Conservation (phyloP, 1,139 yeast species). For the Zygosaccharomyces pseudobailii region DNA sequence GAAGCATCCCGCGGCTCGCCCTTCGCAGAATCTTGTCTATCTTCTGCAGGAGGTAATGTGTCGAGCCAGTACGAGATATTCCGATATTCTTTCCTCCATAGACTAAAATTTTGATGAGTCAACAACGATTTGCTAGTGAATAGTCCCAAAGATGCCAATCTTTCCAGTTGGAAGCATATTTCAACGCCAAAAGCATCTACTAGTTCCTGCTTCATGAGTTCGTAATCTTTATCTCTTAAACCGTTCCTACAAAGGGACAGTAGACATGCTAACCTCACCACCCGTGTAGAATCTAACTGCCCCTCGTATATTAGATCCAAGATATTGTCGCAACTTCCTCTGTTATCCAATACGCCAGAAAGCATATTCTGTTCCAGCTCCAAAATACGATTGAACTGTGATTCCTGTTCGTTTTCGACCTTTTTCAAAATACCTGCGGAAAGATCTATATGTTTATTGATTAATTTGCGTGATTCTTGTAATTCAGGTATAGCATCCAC, state of each 20-base stretch:
- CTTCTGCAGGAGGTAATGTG: constrained; percentile 22
- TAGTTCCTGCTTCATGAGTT: constrained; percentile 23
- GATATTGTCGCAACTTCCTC: constrained; percentile 21
- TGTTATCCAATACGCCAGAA: constrained; percentile 23
- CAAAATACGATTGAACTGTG: constrained; percentile 50
- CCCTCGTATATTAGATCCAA: constrained; percentile 27
- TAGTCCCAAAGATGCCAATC: constrained; percentile 21
- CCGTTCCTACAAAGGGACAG: constrained; percentile 26
- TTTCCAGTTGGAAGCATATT: constrained; percentile 23
- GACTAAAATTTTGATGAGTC: neutral
- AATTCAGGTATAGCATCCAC: constrained; percentile 67
- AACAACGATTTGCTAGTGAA: constrained; percentile 17
- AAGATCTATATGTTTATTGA: constrained; percentile 70
- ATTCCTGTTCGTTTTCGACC: constrained; percentile 41
- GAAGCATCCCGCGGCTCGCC: constrained; percentile 25
- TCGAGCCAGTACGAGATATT: constrained; percentile 24
- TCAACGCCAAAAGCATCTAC: constrained; percentile 31
- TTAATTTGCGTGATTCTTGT: constrained; percentile 61
- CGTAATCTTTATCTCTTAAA: constrained; percentile 28
- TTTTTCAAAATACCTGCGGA: constrained; percentile 62
- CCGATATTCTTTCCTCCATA: constrained; percentile 22
- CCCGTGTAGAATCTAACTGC: constrained; percentile 12
- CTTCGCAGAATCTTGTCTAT: constrained; percentile 3
- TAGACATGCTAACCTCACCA: constrained; percentile 25
- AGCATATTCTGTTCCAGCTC: constrained; percentile 58